phyloP scores from a whole-genome alignment of 2,329 filamentous ascomycete genomes.

The Penicillium sp. region DNA sequence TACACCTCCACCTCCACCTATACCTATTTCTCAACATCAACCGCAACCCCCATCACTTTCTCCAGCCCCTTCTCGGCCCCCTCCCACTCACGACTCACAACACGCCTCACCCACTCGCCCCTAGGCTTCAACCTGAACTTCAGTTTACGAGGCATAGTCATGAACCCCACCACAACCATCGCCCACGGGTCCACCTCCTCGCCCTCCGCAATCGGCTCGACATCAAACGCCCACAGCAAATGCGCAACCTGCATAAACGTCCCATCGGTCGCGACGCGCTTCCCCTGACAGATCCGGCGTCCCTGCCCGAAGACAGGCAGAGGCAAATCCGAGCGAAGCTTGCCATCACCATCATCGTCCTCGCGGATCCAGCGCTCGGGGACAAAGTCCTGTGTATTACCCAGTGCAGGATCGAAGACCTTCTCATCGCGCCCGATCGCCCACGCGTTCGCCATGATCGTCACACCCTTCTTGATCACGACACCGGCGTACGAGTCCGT shows the following conservation, averaged over 20 bases:
- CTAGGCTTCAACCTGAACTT: constrained; percentile 27
- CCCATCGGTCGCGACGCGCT: constrained; percentile 28
- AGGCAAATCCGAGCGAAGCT: constrained; percentile 25
- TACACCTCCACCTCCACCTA: no score
- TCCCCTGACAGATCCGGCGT: constrained; percentile 29
- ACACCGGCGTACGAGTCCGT: constrained; percentile 55
- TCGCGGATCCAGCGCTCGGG: constrained; percentile 27
- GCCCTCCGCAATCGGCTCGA: constrained; percentile 19
- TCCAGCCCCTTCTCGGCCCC: constrained; percentile 23
- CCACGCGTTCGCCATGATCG: constrained; percentile 52
- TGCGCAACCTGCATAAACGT: constrained; percentile 28
- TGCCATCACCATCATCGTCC: background rate
- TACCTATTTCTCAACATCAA: constrained; percentile 21
- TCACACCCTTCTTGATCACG: constrained; percentile 53
- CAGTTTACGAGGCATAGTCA: constrained; percentile 28
- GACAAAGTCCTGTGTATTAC: constrained; percentile 24
- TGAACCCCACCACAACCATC: constrained; percentile 31
- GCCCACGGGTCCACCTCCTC: constrained; percentile 27
- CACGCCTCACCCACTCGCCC: constrained; percentile 22
- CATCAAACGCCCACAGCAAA: constrained; percentile 32
- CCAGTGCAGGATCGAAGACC: constrained; percentile 36
- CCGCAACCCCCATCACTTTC: constrained; percentile 22
- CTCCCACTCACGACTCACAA: constrained; percentile 26
- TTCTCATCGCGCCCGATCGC: constrained; percentile 50
- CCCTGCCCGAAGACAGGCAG: constrained; percentile 30